Evolutionary conservation across 805 yeast species (phyloP), one percentile per base, ranked within the genome.

Genomic region (Yarrowia yakushimensis): DNA sequence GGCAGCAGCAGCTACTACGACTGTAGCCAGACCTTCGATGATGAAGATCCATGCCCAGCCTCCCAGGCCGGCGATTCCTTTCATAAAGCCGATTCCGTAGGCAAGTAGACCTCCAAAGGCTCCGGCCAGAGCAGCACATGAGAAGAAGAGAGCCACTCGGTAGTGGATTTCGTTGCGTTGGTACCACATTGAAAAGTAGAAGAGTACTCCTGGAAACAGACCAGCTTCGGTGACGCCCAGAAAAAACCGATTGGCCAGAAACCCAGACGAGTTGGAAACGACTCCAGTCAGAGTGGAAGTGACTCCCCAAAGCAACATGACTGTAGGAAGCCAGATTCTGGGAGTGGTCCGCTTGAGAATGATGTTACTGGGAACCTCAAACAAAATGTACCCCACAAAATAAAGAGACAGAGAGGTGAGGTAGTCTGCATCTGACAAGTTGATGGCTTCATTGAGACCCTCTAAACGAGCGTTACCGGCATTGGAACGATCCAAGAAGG

Each of bases 401-500:
- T 71, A 78, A n/a, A 80, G 74, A 1, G 81, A 73, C 28, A 79
- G 71, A 73, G 78, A 78, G 39, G 75, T 69, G 63, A 77, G 78
- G 77, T 79, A 80, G 45, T 78, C 73, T 20, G 74, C 72, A 22
- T 81, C 80, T 2, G 66, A 64, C 23, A 81, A 72, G 12, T 72
- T 71, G 18, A 81, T 68, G 62, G 78, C 81, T 3, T 64, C 69
- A 34, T 74, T 79, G 60, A 80, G 68, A 8, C 80, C 81, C 61
- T 77, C 77, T 8, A 81, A 76, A 63, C 78, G 76, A 7, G 83
- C 83, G 66, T 80, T 80, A 10, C 79, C 76, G 50, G 80, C 77
- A 65, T 79, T 79, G 18, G 79, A 79, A 61, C 78, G 76, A 65
- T 79, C 81, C 63, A 79, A 70, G 31, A 80, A 79, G 59, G 79